Conservation (phyloP, 495 filamentous ascomycete species). For the Daldinia caldariorum region DNA sequence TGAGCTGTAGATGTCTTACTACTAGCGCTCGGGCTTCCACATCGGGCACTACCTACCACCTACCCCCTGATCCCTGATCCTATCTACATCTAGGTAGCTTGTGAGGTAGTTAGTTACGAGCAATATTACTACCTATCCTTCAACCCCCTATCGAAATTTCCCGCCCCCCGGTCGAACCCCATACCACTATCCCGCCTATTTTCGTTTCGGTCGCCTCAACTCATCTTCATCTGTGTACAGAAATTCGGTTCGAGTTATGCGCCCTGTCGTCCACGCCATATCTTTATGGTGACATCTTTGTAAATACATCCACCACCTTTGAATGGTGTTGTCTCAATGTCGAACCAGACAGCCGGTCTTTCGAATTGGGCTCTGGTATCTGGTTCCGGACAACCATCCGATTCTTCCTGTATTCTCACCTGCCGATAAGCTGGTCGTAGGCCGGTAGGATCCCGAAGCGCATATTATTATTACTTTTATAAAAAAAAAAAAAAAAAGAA, state of each 20-base stretch:
- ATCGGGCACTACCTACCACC: constrained; percentile 23
- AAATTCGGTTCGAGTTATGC: constrained; percentile 21
- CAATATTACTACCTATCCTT: constrained; percentile 33
- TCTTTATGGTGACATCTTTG: constrained; percentile 5
- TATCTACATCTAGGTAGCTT: neutral
- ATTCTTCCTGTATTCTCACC: constrained; percentile 29
- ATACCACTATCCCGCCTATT: constrained; percentile 41
- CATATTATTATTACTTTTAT: neutral
- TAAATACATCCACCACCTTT: constrained; percentile 18
- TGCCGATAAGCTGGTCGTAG: constrained; percentile 27
- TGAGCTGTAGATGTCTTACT: constrained; percentile 30
- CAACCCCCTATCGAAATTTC: constrained; percentile 45
- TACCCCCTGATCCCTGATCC: constrained; percentile 38
- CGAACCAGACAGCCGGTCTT: constrained; percentile 40
- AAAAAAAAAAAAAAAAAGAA: no score
- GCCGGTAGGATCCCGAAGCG: constrained; percentile 7
- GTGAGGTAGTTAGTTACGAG: constrained; percentile 15
- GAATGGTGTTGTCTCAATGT: constrained; percentile 46
- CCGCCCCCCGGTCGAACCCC: constrained; percentile 38
- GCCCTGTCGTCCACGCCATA: constrained; percentile 17
- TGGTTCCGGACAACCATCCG: constrained; percentile 36
- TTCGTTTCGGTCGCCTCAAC: constrained; percentile 42
- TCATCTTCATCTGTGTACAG: constrained; percentile 27
- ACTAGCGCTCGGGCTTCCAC: constrained; percentile 41
- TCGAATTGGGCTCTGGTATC: constrained; percentile 45